A percentile compares a stretch with the other conserved stretches of the same genome.
These are phyloP conservation scores for Beauveria bassiana DNA, from an alignment of 2,329 filamentous ascomycete species.

Conservation along the genomic window DNA sequence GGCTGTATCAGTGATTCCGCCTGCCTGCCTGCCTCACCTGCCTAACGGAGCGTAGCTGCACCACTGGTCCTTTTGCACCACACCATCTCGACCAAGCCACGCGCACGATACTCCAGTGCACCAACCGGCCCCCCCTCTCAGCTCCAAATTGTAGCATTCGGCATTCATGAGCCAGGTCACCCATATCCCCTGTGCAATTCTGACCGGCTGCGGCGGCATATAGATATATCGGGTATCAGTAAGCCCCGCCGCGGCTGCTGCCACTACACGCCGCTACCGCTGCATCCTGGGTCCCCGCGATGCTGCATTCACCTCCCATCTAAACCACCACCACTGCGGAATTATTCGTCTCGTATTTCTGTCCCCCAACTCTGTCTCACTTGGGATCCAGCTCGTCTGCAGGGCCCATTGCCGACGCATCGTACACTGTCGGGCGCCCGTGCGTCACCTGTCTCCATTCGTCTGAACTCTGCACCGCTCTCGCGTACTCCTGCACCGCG, in stretches of 20 bases:
- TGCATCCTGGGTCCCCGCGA: no score
- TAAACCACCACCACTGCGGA: background rate
- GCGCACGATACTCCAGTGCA: background rate
- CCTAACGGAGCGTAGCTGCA: conserved; percentile 2
- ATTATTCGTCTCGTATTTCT: background rate
- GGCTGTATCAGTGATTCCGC: background rate
- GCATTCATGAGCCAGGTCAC: no score
- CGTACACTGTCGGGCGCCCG: conserved; percentile 20
- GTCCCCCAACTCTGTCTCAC: conserved; percentile 7
- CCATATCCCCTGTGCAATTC: background rate
- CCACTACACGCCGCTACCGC: no score
- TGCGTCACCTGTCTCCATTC: conserved; percentile 21
- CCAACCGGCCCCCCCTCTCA: no score
- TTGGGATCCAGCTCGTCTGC: conserved; percentile 16
- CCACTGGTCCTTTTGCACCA: background rate
- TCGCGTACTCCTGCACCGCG: conserved; percentile 17
- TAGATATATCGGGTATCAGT: background rate
- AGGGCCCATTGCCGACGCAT: conserved; percentile 16
- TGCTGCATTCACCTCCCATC: background rate
- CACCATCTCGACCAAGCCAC: background rate
- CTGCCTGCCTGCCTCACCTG: background rate
- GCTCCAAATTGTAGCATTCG: no score
- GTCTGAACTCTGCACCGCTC: conserved; percentile 16
- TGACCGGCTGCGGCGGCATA: background rate
- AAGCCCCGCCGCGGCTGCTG: background rate